These are phyloP conservation scores for Apodospora peruviana DNA, from an alignment of 495 filamentous ascomycete genomes.

Conservation along the genomic window DNA sequence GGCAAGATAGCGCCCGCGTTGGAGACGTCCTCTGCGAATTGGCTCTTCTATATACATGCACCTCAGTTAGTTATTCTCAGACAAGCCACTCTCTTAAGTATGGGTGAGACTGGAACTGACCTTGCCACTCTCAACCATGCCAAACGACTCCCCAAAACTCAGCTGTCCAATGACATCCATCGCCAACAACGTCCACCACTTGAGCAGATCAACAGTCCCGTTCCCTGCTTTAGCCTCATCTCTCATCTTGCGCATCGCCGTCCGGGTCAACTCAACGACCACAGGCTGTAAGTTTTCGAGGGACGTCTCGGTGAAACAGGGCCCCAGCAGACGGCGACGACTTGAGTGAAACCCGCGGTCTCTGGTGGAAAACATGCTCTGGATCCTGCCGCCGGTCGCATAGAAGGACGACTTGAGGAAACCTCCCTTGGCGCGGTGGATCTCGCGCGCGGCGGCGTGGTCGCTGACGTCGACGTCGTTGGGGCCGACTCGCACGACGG, in stretches of 20 bases:
- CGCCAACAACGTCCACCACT: slow-evolving; percentile 53
- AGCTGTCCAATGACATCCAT: slow-evolving; percentile 51
- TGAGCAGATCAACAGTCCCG: slow-evolving; percentile 40
- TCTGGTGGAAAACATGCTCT: slow-evolving; percentile 27
- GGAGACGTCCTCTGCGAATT: slow-evolving; percentile 37
- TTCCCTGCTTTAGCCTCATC: slow-evolving; percentile 25
- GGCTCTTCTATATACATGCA: too few relatives aligned
- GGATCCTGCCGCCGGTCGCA: background rate
- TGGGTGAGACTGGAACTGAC: too few relatives aligned
- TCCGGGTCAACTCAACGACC: slow-evolving; percentile 37
- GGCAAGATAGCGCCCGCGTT: slow-evolving; percentile 16
- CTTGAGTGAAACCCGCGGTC: slow-evolving; percentile 31
- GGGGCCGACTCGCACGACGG: slow-evolving; percentile 52
- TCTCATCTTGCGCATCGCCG: slow-evolving; percentile 29
- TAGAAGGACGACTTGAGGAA: slow-evolving; percentile 20
- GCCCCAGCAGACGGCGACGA: slow-evolving; percentile 35
- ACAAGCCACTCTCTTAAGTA: too few relatives aligned
- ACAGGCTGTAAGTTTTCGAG: slow-evolving; percentile 33
- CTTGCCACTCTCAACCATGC: slow-evolving; percentile 45
- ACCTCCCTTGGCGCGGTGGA: slow-evolving; percentile 14
- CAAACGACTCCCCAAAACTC: slow-evolving; percentile 51
- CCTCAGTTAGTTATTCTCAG: too few relatives aligned
- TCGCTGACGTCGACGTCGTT: slow-evolving; percentile 45
- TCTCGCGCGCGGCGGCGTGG: slow-evolving; percentile 6
- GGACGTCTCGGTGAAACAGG: slow-evolving; percentile 44